phyloP scores from a whole-genome alignment of 2,329 filamentous ascomycete genomes.

The Fusarium sp. region DNA sequence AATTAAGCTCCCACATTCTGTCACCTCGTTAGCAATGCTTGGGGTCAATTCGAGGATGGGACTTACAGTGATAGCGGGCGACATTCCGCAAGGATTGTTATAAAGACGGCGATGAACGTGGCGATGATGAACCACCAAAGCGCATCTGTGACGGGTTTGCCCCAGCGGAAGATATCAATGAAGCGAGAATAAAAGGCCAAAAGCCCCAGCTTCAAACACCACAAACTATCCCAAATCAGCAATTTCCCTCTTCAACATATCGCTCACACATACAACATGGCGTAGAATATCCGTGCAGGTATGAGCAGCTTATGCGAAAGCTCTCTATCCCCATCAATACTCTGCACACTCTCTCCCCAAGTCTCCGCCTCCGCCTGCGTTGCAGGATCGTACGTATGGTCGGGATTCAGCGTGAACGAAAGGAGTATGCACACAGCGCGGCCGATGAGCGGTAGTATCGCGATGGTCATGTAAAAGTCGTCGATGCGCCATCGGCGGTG shows the following conservation, averaged over 20 bases:
- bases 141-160: conserved; percentile 28
- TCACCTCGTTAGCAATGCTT: background rate
- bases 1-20: conserved; percentile 32
- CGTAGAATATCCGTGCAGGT: conserved; percentile 44
- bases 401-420: conserved; percentile 42
- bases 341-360: conserved; percentile 14
- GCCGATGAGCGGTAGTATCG: conserved; percentile 43
- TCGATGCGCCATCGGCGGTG: conserved; percentile 46
- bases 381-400: conserved; percentile 36
- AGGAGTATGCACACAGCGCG: conserved; percentile 39
- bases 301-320: conserved; percentile 43
- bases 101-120: conserved; percentile 42
- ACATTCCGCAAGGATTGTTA: conserved; percentile 43
- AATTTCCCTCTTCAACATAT: background rate
- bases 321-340: conserved; percentile 33
- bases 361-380: conserved; percentile 33
- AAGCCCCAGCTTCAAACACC: conserved; percentile 45
- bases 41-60: accelerated
- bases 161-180: conserved; percentile 38
- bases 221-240: conserved; percentile 38
- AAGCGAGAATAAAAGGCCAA: conserved; percentile 46
- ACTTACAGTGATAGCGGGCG: conserved; percentile 40
- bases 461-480: conserved; percentile 47
- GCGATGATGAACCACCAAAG: conserved; percentile 43
- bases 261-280: conserved; percentile 39